Evolutionary conservation across 768 basidiomycete genomes (phyloP), one percentile per base, ranked within the genome.

Genomic region (Pleurotus tuber-regium): DNA sequence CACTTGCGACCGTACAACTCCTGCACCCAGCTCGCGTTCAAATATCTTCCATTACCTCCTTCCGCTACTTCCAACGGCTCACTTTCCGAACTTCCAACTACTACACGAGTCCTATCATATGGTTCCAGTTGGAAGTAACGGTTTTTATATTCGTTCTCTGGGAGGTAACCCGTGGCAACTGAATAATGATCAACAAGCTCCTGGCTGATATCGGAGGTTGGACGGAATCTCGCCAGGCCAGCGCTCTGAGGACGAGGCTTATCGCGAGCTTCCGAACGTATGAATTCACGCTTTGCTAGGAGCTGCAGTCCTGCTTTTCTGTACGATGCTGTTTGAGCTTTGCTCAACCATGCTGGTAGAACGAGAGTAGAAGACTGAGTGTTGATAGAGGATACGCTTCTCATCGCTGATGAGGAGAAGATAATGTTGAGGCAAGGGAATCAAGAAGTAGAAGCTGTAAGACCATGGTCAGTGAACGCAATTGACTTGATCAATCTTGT

Each of bases 11-110:
- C 88, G 43, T 71, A 77, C 23, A 74, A 68, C 62, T 94, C 92
- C 39, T 77, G 72, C n/a, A 93, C 84, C 87, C 91, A 93, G 60
- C 79, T 90, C 11, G 87, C 92, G 59, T 95, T 93, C 29, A 95
- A 63, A 64, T 94, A 95, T 42, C 79, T 68, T 10, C 77, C 77
- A 16, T 60, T 52, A 23, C 51, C 47, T 46, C 24, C 33, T 21
- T 39, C 25, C 19, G 30, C 43, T 10, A 16, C 47, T 40, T 40
- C 49, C 25, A 46, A 19, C 31, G 9, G 47, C 40, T 57, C 60
- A 30, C 62, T 60, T 14, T 47, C 57, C 30, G 61, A 56, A 9
- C 59, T 57, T 10, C 70, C 70, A 12, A 84, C 73, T n/a, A 79
- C 62, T 25, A 92, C 83, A 12, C 89, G 79, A 0, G 88, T 92